Conservation (phyloP, 192 early-diverging fungal species). For the Allomyces arbusculus region DNA sequence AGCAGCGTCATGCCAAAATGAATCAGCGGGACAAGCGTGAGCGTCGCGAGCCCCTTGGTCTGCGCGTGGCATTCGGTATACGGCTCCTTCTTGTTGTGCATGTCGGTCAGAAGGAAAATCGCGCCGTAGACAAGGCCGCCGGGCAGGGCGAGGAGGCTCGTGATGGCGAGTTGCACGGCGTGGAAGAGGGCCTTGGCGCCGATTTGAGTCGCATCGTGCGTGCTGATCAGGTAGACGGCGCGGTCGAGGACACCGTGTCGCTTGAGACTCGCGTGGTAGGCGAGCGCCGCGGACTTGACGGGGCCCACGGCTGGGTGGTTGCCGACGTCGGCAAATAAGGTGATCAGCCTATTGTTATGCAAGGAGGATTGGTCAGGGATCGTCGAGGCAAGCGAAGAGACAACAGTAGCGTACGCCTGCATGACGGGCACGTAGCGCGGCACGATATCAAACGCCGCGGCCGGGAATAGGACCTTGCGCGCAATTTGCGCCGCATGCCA, state of each 20-base stretch:
- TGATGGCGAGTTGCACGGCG: neutral
- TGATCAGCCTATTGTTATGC: neutral
- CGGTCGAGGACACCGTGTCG: no score
- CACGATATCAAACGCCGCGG: neutral
- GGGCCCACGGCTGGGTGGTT: neutral
- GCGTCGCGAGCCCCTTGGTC: neutral
- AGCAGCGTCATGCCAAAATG: no score
- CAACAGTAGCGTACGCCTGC: neutral
- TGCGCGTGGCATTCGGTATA: neutral
- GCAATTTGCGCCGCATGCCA: neutral
- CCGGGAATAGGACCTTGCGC: neutral
- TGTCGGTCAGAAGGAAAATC: neutral
- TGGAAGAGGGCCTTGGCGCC: neutral
- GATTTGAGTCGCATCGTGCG: neutral
- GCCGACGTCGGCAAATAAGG: neutral
- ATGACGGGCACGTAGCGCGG: neutral
- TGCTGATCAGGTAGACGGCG: no score
- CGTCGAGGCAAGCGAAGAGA: neutral
- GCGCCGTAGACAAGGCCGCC: neutral
- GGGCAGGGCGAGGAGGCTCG: neutral
- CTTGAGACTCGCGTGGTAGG: neutral
- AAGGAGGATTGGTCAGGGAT: neutral
- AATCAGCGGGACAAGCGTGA: neutral
- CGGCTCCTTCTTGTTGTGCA: neutral
- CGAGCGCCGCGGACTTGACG: neutral